Conservation (phyloP, 441 rosid genomes). For the Gossypium schwendimanii region DNA sequence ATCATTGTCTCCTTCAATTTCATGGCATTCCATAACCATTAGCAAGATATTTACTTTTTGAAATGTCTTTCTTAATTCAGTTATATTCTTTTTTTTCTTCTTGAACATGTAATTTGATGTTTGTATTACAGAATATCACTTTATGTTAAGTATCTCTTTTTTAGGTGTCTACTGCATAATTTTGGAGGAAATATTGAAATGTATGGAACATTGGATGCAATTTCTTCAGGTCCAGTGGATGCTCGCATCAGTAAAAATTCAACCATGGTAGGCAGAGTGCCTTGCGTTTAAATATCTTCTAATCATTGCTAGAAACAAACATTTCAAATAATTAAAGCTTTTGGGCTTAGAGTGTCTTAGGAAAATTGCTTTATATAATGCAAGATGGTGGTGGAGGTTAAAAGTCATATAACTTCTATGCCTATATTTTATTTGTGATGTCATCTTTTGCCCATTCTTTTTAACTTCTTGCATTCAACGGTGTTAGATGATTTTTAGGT, state of each 20-base stretch:
- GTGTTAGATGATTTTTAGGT: neutral
- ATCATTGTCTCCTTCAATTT: neutral
- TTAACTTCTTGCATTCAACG: neutral
- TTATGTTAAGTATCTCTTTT: constrained; percentile 7
- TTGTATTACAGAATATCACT: neutral
- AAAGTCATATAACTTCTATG: neutral
- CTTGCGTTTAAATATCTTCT: neutral
- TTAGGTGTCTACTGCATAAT: constrained; percentile 93
- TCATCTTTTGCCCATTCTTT: neutral
- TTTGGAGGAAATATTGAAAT: constrained; percentile 96
- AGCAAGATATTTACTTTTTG: constrained; percentile 11
- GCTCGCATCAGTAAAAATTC: constrained; percentile 73
- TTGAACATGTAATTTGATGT: constrained; percentile 7
- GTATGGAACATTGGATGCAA: constrained; percentile 76
- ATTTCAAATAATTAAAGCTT: constrained; percentile 3
- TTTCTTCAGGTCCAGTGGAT: constrained; percentile 84
- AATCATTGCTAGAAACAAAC: neutral
- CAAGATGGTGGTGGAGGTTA: neutral
- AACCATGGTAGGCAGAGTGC: constrained; percentile 59
- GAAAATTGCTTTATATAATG: neutral
- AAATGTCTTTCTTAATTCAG: constrained; percentile 2
- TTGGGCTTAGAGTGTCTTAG: neutral
- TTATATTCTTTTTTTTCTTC: neutral
- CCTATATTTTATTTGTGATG: neutral
- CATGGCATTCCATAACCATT: neutral